Evolutionary conservation across 305 asterid species (phyloP).

Genomic region (Fraxinus xanthoxyloides): DNA sequence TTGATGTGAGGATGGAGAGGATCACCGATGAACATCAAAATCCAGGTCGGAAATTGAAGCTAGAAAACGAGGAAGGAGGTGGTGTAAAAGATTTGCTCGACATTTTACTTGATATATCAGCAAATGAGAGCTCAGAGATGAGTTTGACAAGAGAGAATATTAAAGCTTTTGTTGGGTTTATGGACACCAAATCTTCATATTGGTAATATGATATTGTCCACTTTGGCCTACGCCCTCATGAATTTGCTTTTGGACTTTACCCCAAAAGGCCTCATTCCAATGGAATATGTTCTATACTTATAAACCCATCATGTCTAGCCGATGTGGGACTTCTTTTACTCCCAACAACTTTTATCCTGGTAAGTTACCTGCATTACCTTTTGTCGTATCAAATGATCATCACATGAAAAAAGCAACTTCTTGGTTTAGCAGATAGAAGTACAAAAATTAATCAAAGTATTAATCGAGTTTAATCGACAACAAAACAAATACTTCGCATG

Average conservation of each 20-base stretch:
- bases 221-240: no score
- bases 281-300: no score
- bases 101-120: slow-evolving; percentile 62
- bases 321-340: no score
- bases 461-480: no score
- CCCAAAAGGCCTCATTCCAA: no score
- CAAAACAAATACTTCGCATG: not conserved
- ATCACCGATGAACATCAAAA: slow-evolving; percentile 47
- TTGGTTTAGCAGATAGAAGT: not conserved
- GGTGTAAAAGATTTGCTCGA: slow-evolving; percentile 52
- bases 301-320: no score
- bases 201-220: no score
- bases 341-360: slow-evolving; percentile 42
- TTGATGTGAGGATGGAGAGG: slow-evolving; percentile 57
- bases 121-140: slow-evolving; percentile 49
- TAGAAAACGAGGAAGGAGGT: slow-evolving; percentile 11
- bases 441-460: not conserved
- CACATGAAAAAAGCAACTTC: not conserved
- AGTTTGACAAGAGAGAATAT: slow-evolving; percentile 55
- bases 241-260: no score
- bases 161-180: slow-evolving; percentile 68
- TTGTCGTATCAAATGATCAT: not conserved
- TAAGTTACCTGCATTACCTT: slow-evolving; percentile 28
- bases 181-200: no score
- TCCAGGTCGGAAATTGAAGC: slow-evolving; percentile 25